Percentiles rank a stretch among this genome's conserved stretches.
Conservation (phyloP, 1,139 yeast species). For the Saccharomyces hybrid region DNA sequence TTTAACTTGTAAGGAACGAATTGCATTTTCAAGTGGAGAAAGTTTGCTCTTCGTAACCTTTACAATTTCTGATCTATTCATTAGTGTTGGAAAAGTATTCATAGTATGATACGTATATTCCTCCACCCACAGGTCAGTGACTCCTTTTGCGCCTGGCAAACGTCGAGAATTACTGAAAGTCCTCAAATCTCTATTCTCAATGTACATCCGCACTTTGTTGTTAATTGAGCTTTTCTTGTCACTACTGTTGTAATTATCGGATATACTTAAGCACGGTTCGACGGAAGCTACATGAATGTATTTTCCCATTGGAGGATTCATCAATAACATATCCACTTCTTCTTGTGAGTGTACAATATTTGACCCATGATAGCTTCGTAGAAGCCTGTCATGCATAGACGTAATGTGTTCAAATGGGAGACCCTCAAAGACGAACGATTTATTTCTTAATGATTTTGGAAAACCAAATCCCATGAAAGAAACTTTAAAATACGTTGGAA, state of each 20-base stretch:
- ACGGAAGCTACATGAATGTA: constrained; percentile 67
- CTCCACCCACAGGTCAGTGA: constrained; percentile 80
- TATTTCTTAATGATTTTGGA: constrained; percentile 68
- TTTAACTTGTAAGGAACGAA: constrained; percentile 57
- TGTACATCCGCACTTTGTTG: constrained; percentile 50
- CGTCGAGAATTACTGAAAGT: constrained; percentile 64
- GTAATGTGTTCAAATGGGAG: constrained; percentile 82
- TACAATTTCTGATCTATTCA: constrained; percentile 75
- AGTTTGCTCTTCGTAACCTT: constrained; percentile 45
- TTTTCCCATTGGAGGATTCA: constrained; percentile 59
- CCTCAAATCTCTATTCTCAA: constrained; percentile 63
- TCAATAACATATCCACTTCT: constrained; percentile 47
- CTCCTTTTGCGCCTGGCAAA: constrained; percentile 67
- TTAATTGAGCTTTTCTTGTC: constrained; percentile 16
- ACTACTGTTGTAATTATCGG: constrained; percentile 29
- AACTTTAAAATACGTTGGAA: constrained; percentile 75
- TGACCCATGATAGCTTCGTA: constrained; percentile 77
- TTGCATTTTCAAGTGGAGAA: constrained; percentile 84
- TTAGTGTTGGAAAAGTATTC: constrained; percentile 78
- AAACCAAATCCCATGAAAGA: constrained; percentile 80
- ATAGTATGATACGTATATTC: constrained; percentile 72
- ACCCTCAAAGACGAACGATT: constrained; percentile 78
- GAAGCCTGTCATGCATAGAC: constrained; percentile 70
- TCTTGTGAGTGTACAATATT: constrained; percentile 59
- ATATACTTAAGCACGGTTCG: constrained; percentile 54